Evolutionary conservation across 73 alveolate species (phyloP), one percentile per base, ranked within the genome.

Genomic region (Durusdinium trenchii): DNA sequence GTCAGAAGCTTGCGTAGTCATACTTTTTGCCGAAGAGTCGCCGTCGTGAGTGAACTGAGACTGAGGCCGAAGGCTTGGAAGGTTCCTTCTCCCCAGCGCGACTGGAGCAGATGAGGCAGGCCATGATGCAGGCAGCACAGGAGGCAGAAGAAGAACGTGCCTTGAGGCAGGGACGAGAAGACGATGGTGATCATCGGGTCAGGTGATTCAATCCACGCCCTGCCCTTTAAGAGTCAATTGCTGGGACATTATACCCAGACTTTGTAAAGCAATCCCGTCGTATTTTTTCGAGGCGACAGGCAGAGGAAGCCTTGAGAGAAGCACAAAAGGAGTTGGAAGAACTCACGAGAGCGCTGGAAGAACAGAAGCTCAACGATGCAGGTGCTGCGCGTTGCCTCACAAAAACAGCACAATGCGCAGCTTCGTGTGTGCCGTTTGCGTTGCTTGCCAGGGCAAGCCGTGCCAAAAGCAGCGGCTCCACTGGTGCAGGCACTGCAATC

Each of bases 51-150:
- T n/a, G n/a, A n/a, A n/a, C n/a, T n/a, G n/a, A n/a, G n/a, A n/a
- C n/a, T n/a, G n/a, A n/a, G n/a, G 57, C 62, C 36, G 38, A 76
- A 60, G 86, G 61, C 46, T 43, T 76, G 6, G 86, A 76, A 76
- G 86, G 61, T 5, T 76, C 86, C 42, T 40, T 40, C 40, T 76
- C 86, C 38, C 86, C 57, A 0, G 86, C 30, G 30, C 62, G 91
- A 9, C 30, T 81, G 62, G 91, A 81, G 69, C 91, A 81, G 91
- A 81, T 81, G 91, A 62, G 91, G n/a, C 91, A 81, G 91, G 91
- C 75, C 79, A 54, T 85, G 95, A 36, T 52, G 46, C 79, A 52
- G 81, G 95, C 79, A 4, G 95, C 76, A 16, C 95, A 85, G 42
- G 95, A 85, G 54, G 94, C 75, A 38, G 95, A 85, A 16, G 78